These are phyloP conservation scores for Stephania cephalantha DNA, from an alignment of 164 flowering plant genomes.

Conservation along the genomic window DNA sequence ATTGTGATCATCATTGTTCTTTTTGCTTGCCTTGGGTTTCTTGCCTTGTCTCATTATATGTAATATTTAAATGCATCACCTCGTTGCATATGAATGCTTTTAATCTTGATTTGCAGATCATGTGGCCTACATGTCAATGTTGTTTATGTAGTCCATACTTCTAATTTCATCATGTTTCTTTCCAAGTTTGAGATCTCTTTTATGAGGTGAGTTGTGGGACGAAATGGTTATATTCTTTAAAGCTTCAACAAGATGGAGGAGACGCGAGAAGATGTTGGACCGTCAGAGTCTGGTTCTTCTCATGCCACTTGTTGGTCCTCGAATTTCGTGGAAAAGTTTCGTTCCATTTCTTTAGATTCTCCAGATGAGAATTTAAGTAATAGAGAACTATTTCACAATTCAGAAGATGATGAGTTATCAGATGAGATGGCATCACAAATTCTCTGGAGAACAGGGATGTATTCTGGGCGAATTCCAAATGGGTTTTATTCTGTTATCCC, in stretches of 20 bases:
- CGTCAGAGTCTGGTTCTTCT: slow-evolving; percentile 57
- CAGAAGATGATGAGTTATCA: slow-evolving; percentile 45
- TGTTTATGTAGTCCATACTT: slow-evolving; percentile 3
- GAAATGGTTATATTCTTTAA: slow-evolving; percentile 55
- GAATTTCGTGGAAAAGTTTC: slow-evolving; percentile 63
- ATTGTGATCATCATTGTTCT: background rate
- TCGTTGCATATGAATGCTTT: background rate
- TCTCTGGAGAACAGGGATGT: slow-evolving; percentile 81
- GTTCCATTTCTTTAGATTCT: slow-evolving; percentile 61
- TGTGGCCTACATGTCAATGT: slow-evolving; percentile 11
- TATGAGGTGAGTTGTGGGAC: slow-evolving; percentile 46
- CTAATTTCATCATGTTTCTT: slow-evolving; percentile 12
- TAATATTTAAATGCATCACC: background rate
- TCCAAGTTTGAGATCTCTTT: slow-evolving; percentile 14
- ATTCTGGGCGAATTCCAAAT: slow-evolving; percentile 82
- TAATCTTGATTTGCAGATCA: slow-evolving; percentile 16
- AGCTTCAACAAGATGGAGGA: slow-evolving; percentile 68
- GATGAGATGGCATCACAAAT: slow-evolving; percentile 65
- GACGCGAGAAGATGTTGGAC: slow-evolving; percentile 57
- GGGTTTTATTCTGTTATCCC: slow-evolving; percentile 89
- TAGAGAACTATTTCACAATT: slow-evolving; percentile 29
- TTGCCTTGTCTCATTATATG: background rate
- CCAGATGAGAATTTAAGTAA: slow-evolving; percentile 38
- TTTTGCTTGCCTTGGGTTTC: background rate
- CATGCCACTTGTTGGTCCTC: slow-evolving; percentile 72